These are phyloP conservation scores for Leptosphaerulina australis DNA, from an alignment of 2,329 filamentous ascomycete species.

Conservation along the genomic window DNA sequence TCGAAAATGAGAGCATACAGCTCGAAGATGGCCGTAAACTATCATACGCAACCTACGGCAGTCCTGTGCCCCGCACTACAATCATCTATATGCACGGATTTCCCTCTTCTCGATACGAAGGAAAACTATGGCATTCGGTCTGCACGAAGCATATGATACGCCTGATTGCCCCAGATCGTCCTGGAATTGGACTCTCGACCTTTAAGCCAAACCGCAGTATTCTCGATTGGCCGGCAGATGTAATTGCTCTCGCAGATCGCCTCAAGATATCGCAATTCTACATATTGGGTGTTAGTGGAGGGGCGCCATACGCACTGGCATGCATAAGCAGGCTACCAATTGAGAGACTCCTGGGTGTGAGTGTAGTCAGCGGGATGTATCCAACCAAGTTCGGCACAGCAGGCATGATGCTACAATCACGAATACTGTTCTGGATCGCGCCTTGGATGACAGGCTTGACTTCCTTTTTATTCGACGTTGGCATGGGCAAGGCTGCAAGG, in stretches of 20 bases:
- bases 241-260: slow-evolving; percentile 50
- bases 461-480: slow-evolving; percentile 27
- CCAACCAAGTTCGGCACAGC: slow-evolving; percentile 33
- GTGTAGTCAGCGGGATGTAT: slow-evolving; percentile 36
- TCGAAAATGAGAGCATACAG: slow-evolving; percentile 34
- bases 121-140: slow-evolving; percentile 41
- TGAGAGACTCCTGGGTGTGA: slow-evolving; percentile 32
- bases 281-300: slow-evolving; percentile 55
- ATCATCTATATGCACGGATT: slow-evolving; percentile 55
- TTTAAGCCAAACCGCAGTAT: slow-evolving; percentile 48
- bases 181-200: slow-evolving; percentile 53
- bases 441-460: slow-evolving; percentile 34
- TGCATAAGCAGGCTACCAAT: slow-evolving; percentile 51
- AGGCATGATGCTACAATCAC: slow-evolving; percentile 33
- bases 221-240: slow-evolving; percentile 52
- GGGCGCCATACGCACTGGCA: slow-evolving; percentile 56
- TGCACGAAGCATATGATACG: slow-evolving; percentile 46
- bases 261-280: slow-evolving; percentile 51
- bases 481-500: slow-evolving; percentile 37
- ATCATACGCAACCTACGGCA: slow-evolving; percentile 55
- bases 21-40: slow-evolving; percentile 49
- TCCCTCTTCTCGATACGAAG: slow-evolving; percentile 53
- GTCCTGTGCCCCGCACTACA: slow-evolving; percentile 46
- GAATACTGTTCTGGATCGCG: slow-evolving; percentile 34
- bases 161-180: slow-evolving; percentile 53